Base-by-base conservation (phyloP, 768 basidiomycete genomes). In the Boletus bicolor region DNA sequence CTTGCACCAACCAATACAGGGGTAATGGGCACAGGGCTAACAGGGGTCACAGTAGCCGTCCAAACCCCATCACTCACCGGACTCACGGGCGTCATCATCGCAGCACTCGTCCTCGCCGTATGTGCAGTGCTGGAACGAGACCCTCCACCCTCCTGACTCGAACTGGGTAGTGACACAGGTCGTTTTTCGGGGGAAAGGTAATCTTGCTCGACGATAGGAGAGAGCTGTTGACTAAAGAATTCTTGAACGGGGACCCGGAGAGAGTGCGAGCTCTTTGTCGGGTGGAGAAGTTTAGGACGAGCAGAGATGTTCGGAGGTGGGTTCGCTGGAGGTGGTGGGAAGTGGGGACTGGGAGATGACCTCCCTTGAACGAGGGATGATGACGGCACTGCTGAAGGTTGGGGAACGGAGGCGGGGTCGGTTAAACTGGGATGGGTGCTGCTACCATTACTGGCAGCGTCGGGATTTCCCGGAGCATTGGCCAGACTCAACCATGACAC, bases 161-260 rank as follows among this genome's bases (percentile, higher is more conserved):
- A 71, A 50, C 57, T 68, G 14, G 57, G 69, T 41, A 73, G 68
- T 49, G 71, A 75, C 42, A 49, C 69, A 49, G 74, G 70, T 35
- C 72, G 71, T 55, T 71, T 73, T 47, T 76, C 75, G 0, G 82
- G 82, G 7, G 84, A 82, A 52, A 82, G 64, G 62, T 85, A 85
- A 51, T 86, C 82, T 59, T 80, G 80, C 69, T 87, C 87, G 9
- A 76, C 77, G 39, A 88, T 87, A 0, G 87, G 85, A 2, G 86
- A 86, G 37, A 87, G 77, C 44, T 79, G 85, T 48, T 62, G 64
- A 48, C 58, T 68, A 50, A 59, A 65, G 34, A 59, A 62, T 49
- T 63, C 72, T 34, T 64, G 67, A 21, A 67, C 51, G 28, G 79
- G 75, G 15, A 75, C 68, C 35, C 75, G 77, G 28, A 81, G 66